A percentile compares a stretch with the other conserved stretches of the same genome.
These are phyloP conservation scores for Rhizopogon vinicolor DNA, from an alignment of 768 basidiomycete species.

Conservation along the genomic window DNA sequence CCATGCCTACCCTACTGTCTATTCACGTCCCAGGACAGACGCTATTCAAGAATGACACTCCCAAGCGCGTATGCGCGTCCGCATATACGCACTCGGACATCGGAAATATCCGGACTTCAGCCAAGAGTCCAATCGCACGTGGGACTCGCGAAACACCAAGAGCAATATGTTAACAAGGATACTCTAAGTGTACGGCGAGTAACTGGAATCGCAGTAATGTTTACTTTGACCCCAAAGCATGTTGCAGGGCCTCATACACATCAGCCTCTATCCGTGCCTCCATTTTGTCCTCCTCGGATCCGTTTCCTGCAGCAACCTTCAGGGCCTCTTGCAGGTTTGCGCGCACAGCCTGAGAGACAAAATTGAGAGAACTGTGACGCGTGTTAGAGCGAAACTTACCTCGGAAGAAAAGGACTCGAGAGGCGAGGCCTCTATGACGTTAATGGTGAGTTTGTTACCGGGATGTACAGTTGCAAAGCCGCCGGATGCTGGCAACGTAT, in stretches of 20 bases:
- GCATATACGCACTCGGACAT: not conserved
- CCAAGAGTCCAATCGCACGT: not conserved
- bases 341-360: slow-evolving; percentile 69
- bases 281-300: slow-evolving; percentile 88
- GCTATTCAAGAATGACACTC: too few species aligned
- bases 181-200: slow-evolving; percentile 11
- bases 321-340: slow-evolving; percentile 86
- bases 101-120: not conserved
- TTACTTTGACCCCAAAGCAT: slow-evolving; percentile 60
- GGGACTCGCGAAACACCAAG: not conserved
- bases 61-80: too few species aligned
- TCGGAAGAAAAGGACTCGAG: slow-evolving; percentile 88
- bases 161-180: not conserved
- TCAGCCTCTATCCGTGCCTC: slow-evolving; percentile 94
- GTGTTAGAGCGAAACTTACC: slow-evolving; percentile 41
- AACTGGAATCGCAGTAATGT: slow-evolving; percentile 6
- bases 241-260: slow-evolving; percentile 93
- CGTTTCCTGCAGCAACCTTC: slow-evolving; percentile 74
- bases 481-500: slow-evolving; percentile 67
- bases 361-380: slow-evolving; percentile 3
- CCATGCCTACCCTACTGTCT: slow-evolving; percentile 6
- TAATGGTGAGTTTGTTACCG: slow-evolving; percentile 94
- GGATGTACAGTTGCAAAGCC: slow-evolving; percentile 98
- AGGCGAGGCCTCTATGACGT: slow-evolving; percentile 94
- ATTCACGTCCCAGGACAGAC: too few species aligned